Evolutionary conservation across 108 stramenopile species (phyloP), one percentile per base, ranked within the genome.

Genomic region (Bacterosira constricta): DNA sequence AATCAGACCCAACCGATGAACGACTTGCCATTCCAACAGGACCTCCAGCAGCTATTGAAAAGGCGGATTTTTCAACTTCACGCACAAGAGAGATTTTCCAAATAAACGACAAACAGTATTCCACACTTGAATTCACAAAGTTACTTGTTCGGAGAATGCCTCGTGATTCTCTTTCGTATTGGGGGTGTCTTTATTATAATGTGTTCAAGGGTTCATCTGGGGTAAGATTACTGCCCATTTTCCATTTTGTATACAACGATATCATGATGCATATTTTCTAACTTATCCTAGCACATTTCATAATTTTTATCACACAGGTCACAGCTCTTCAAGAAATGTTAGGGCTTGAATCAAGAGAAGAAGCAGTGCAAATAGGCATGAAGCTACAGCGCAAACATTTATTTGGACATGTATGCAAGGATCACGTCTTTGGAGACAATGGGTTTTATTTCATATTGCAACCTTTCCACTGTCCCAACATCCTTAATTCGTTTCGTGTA

Each of bases 401-500:
- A 26, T 44, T 84, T 35, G 44, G 72, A 34, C 73, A 70, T 66
- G 73, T 73, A 2, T 64, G 37, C 13, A 66, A 65, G 17, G 81
- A 82, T 9, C 69, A 78, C 23, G 18, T 36, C 8, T 82, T 88
- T 54, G 63, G 66, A 34, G 82, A 78, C 58, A 65, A 58, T n/a
- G 59, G 52, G 0, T 61, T 35, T 18, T 71, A 80, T 35, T 88
- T 78, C 71, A 70, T 85, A 13, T 54, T 89, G 27, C 69, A 75
- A 6, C 67, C 82, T 20, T 65, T 80, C 39, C 70, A 69, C 4
- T 41, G 50, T 5, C 84, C 84, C 13, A 31, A 62, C 41, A 62
- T 89, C 20, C 62, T 89, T 7, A 89, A 89, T 75, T 70, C 79
- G 18, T 77, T 85, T 38, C 69, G 85, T 9, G 57, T 77, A 2